Percentiles rank a stretch among this genome's conserved stretches.
phyloP scores from a whole-genome alignment of 345 rosid genomes.

The Cochlearia excelsa region DNA sequence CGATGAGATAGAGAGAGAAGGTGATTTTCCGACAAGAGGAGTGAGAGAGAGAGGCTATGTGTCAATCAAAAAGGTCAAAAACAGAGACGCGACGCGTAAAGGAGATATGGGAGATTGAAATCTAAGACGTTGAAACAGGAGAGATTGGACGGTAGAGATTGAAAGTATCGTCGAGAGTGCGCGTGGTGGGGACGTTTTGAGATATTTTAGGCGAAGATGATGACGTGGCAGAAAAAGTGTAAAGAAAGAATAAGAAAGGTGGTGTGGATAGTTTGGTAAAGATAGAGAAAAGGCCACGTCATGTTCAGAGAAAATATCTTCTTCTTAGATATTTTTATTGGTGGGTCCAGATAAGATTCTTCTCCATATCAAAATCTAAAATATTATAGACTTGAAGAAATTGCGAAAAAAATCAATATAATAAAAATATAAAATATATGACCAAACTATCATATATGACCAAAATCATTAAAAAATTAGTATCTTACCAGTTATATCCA shows the following conservation, averaged over 20 bases:
- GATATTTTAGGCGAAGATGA: conserved; percentile 22
- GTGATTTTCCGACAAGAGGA: conserved; percentile 22
- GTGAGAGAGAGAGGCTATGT: conserved; percentile 8
- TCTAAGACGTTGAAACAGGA: conserved; percentile 19
- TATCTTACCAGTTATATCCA: too few species aligned
- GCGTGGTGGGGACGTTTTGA: not conserved
- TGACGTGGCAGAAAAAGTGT: conserved; percentile 50
- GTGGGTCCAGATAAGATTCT: conserved; percentile 33
- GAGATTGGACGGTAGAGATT: conserved; percentile 33
- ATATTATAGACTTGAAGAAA: too few species aligned
- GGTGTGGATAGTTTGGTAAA: conserved; percentile 52
- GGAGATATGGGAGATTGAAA: conserved; percentile 17
- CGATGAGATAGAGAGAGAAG: conserved; percentile 10
- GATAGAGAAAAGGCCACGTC: conserved; percentile 67
- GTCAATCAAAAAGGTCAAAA: conserved; percentile 25
- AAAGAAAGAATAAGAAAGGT: conserved; percentile 6
- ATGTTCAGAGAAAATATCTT: conserved; percentile 19
- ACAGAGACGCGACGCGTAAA: conserved; percentile 10
- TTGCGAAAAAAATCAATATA: not conserved
- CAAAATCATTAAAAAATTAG: too few species aligned
- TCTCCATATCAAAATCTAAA: conserved; percentile 27
- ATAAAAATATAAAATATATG: too few species aligned
- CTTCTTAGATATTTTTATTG: conserved; percentile 7
- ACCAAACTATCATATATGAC: too few species aligned
- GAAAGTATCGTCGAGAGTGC: not conserved